Conservation (phyloP, 2,329 filamentous ascomycete species). For the Pseudophaeomoniella oleicola region DNA sequence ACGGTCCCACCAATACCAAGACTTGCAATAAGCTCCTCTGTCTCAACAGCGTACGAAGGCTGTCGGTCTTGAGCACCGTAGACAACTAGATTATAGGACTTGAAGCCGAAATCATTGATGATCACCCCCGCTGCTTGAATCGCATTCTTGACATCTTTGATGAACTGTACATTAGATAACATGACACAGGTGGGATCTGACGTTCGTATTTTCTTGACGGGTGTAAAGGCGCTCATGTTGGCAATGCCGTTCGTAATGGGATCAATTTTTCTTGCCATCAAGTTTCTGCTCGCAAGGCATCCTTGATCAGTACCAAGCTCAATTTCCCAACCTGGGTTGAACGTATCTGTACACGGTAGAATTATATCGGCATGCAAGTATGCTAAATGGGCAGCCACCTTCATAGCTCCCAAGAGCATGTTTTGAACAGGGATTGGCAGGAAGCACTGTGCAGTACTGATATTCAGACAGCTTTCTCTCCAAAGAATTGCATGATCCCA, state of each 20-base stretch:
- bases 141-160: slow-evolving; percentile 43
- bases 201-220: slow-evolving; percentile 36
- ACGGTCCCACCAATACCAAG: slow-evolving; percentile 27
- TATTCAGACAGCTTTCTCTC: slow-evolving; percentile 30
- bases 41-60: slow-evolving; percentile 36
- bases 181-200: slow-evolving; percentile 41
- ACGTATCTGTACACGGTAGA: slow-evolving; percentile 33
- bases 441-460: slow-evolving; percentile 22
- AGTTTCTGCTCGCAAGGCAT: slow-evolving; percentile 30
- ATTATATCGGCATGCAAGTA: slow-evolving; percentile 34
- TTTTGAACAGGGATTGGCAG: slow-evolving; percentile 23
- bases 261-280: slow-evolving; percentile 38
- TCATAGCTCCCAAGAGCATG: slow-evolving; percentile 22
- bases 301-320: slow-evolving; percentile 38
- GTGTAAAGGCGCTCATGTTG: slow-evolving; percentile 40
- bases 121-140: slow-evolving; percentile 42
- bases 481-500: slow-evolving; percentile 43
- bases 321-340: slow-evolving; percentile 39
- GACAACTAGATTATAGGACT: slow-evolving; percentile 38
- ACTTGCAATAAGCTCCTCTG: slow-evolving; percentile 31
- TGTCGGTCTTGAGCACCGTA: slow-evolving; percentile 42
- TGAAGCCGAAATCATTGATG: slow-evolving; percentile 41
- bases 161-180: slow-evolving; percentile 42
- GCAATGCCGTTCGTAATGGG: slow-evolving; percentile 43
- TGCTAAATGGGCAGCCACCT: slow-evolving; percentile 18